Conservation (phyloP, 257 asterid genomes). For the Ballota nigra region DNA sequence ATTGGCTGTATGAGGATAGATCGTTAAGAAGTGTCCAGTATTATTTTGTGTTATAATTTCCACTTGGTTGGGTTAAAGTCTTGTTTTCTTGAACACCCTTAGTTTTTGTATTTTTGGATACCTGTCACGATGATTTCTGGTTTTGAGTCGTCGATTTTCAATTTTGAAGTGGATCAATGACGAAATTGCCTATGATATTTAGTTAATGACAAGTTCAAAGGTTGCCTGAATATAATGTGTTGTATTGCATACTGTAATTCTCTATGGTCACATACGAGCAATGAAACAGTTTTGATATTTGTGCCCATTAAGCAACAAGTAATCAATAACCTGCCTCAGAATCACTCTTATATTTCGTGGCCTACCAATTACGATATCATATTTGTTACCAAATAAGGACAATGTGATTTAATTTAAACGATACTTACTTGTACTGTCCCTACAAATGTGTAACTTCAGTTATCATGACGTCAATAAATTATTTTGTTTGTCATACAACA, state of each 20-base stretch:
- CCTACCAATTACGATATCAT: not conserved
- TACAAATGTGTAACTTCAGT: not conserved
- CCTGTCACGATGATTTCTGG: not conserved
- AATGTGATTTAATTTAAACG: not conserved
- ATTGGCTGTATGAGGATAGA: not conserved
- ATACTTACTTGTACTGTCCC: not conserved
- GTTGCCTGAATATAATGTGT: not conserved
- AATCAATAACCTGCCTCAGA: not conserved
- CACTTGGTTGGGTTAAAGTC: not conserved
- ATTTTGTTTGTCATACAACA: not conserved
- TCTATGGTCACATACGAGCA: not conserved
- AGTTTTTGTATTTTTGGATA: not conserved
- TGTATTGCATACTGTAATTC: not conserved
- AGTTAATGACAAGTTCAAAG: not conserved
- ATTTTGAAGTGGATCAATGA: not conserved
- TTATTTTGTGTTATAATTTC: not conserved
- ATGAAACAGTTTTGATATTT: too few relatives aligned
- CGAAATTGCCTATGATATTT: conserved; percentile 6
- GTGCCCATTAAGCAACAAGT: conserved; percentile 1
- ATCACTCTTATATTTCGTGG: not conserved
- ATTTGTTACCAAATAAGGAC: not conserved
- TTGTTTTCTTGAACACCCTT: conserved; percentile 10
- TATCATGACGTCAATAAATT: not conserved
- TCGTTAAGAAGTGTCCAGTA: not conserved
- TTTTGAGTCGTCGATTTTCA: not conserved